A percentile compares a stretch with the other conserved stretches of the same genome.
These are phyloP conservation scores for Camellia japonica DNA, from an alignment of 148 eudicot genomes.

Conservation along the genomic window DNA sequence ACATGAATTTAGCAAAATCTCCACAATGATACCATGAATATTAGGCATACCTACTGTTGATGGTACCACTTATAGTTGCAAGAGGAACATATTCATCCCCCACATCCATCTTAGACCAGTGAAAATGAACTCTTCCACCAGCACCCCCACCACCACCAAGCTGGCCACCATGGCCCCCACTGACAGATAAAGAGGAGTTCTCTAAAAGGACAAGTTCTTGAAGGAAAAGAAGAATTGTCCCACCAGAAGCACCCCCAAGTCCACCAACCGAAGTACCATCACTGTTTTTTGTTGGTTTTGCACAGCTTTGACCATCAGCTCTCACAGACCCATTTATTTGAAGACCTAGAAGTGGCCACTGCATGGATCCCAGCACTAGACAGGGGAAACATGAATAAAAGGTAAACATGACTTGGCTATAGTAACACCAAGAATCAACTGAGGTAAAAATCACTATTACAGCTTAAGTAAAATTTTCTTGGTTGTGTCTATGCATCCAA, in stretches of 20 bases:
- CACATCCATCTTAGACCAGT: constrained; percentile 68
- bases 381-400: not conserved
- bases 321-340: constrained; percentile 63
- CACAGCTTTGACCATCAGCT: constrained; percentile 74
- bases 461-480: not conserved
- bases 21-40: not conserved
- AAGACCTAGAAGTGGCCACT: constrained; percentile 71
- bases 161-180: constrained; percentile 77
- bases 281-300: constrained; percentile 30
- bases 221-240: constrained; percentile 77
- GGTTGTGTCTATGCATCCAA: not conserved
- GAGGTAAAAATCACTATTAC: not conserved
- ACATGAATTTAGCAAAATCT: not conserved
- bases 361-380: constrained; percentile 69
- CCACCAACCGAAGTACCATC: constrained; percentile 56
- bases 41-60: constrained; percentile 54
- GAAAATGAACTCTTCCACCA: constrained; percentile 90
- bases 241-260: constrained; percentile 93
- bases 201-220: constrained; percentile 49
- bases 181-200: constrained; percentile 62
- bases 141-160: constrained; percentile 91
- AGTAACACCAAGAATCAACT: not conserved
- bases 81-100: constrained; percentile 71
- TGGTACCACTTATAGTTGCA: constrained; percentile 59
- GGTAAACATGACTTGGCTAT: not conserved